These are phyloP conservation scores for Metschnikowia lachancei DNA, from an alignment of 805 yeast species.

Conservation along the genomic window DNA sequence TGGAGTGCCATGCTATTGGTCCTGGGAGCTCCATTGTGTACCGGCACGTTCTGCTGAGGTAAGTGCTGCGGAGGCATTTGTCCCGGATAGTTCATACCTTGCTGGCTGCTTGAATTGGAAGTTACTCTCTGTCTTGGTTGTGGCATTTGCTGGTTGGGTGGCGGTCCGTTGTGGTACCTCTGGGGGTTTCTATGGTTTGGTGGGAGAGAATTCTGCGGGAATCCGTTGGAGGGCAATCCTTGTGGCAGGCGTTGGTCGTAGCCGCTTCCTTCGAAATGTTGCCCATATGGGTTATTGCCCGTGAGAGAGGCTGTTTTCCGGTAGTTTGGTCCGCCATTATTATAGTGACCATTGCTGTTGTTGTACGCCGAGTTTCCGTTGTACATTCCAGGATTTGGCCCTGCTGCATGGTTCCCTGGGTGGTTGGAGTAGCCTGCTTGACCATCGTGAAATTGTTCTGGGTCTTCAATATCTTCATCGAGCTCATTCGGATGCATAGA, in stretches of 20 bases:
- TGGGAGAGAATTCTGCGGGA: conserved; percentile 26
- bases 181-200: conserved; percentile 26
- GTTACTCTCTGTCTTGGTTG: conserved; percentile 9
- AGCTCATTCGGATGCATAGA: conserved; percentile 1
- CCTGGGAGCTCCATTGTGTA: conserved; percentile 7
- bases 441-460: conserved; percentile 8
- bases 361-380: not conserved
- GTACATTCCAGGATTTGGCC: conserved; percentile 1
- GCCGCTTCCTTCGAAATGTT: conserved; percentile 3
- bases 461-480: conserved; percentile 2
- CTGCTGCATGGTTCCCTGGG: not conserved
- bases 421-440: not conserved
- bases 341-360: not conserved
- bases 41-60: not conserved
- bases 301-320: conserved; percentile 15
- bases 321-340: conserved; percentile 1
- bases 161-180: conserved; percentile 21
- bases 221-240: conserved; percentile 32
- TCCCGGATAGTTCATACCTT: conserved; percentile 4
- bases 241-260: conserved; percentile 33
- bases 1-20: conserved; percentile 16
- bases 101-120: conserved; percentile 4
- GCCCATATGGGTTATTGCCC: conserved; percentile 11
- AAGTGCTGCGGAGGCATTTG: not conserved
- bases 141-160: conserved; percentile 5